phyloP scores from a whole-genome alignment of 1,284 basidiomycete species.

The Puccinia triticina region DNA sequence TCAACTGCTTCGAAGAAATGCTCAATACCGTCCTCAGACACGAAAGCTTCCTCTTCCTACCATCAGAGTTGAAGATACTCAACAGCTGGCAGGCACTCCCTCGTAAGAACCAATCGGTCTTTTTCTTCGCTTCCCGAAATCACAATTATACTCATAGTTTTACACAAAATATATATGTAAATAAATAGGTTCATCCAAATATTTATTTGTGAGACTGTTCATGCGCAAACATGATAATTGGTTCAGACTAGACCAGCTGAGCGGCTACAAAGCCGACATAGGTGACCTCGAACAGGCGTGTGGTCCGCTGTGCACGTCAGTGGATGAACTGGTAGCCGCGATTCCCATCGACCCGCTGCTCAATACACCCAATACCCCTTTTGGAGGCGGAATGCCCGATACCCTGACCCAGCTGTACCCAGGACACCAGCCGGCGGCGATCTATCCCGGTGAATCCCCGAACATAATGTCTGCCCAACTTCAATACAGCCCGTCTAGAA shows the following conservation, averaged over 20 bases:
- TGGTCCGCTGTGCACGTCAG: neutral
- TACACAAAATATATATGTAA: neutral
- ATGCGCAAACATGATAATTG: constrained; percentile 48
- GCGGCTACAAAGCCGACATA: constrained; percentile 19
- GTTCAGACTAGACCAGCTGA: constrained; percentile 47
- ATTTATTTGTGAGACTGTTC: constrained; percentile 45
- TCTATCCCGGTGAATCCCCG: neutral
- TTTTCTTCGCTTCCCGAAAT: neutral
- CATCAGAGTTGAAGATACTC: constrained; percentile 14
- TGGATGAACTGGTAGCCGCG: neutral
- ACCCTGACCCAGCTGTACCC: too few relatives aligned
- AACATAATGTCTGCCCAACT: neutral
- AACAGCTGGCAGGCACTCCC: constrained; percentile 33
- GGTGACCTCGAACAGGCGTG: constrained; percentile 23
- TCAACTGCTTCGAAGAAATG: constrained; percentile 41
- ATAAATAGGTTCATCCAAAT: constrained; percentile 28
- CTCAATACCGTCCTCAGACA: constrained; percentile 27
- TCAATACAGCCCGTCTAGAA: too few relatives aligned
- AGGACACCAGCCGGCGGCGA: neutral
- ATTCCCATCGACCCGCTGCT: neutral
- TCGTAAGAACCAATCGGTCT: neutral
- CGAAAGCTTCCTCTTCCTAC: constrained; percentile 35
- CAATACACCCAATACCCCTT: neutral
- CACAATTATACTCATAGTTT: neutral
- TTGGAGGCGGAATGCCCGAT: neutral